Evolutionary conservation across 2,329 filamentous ascomycete species (phyloP).

Genomic region (Penicillium sp.): DNA sequence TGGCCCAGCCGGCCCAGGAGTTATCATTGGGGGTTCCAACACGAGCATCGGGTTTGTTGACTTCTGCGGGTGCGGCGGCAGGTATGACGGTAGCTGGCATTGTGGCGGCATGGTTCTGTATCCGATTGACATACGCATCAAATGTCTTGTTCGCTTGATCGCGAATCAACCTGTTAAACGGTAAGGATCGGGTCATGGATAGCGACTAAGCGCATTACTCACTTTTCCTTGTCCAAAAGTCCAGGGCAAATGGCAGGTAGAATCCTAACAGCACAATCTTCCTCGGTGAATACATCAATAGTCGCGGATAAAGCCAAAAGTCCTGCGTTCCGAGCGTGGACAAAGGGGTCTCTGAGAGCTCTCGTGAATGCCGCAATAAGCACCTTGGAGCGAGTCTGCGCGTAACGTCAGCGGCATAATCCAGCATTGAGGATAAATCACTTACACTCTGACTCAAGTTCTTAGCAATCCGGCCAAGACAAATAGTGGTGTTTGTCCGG

Average conservation of each 20-base stretch:
- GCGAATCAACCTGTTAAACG: slow-evolving; percentile 62
- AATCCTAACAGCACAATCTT: slow-evolving; percentile 81
- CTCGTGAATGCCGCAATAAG: slow-evolving; percentile 88
- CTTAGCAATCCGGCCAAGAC: slow-evolving; percentile 91
- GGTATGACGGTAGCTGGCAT: slow-evolving; percentile 81
- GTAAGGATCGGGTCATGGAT: neutral
- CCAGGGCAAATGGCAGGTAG: slow-evolving; percentile 80
- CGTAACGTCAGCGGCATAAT: slow-evolving; percentile 24
- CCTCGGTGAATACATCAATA: slow-evolving; percentile 78
- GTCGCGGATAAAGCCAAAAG: slow-evolving; percentile 84
- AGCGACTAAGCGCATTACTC: slow-evolving; percentile 8
- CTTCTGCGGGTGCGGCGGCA: slow-evolving; percentile 55
- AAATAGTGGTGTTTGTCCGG: slow-evolving; percentile 96
- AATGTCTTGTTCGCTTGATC: slow-evolving; percentile 89
- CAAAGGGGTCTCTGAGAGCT: slow-evolving; percentile 86
- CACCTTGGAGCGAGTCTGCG: slow-evolving; percentile 76
- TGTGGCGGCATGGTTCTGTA: slow-evolving; percentile 71
- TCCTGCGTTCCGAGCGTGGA: slow-evolving; percentile 87
- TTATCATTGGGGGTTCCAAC: slow-evolving; percentile 74
- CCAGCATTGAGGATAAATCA: neutral
- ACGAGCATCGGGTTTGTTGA: slow-evolving; percentile 56
- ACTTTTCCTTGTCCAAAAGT: slow-evolving; percentile 91
- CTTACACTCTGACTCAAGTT: slow-evolving; percentile 66
- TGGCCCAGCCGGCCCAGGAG: slow-evolving; percentile 94
- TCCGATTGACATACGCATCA: slow-evolving; percentile 77